These are phyloP conservation scores for Thalassiosira pacifica DNA, from an alignment of 352 stramenopile species.

Conservation along the genomic window DNA sequence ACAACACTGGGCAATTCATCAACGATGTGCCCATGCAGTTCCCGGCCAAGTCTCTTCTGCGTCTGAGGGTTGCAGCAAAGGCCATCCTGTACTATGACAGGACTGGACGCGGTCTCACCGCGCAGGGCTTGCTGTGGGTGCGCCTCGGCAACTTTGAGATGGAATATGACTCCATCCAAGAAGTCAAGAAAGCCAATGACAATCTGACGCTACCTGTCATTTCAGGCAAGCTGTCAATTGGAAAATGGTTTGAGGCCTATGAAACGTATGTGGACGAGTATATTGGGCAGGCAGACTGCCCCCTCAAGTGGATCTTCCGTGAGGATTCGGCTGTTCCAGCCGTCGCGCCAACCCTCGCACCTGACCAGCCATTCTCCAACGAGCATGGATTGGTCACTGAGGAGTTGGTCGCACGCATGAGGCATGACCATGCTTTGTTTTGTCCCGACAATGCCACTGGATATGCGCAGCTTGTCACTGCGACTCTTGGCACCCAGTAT, in stretches of 20 bases:
- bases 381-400: constrained; percentile 38
- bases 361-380: background rate
- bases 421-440: constrained; percentile 45
- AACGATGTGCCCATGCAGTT: background rate
- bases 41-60: background rate
- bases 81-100: constrained; percentile 27
- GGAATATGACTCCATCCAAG: background rate
- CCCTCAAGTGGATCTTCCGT: constrained; percentile 33
- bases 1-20: background rate
- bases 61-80: background rate
- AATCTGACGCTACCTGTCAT: background rate
- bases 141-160: background rate
- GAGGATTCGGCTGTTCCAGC: background rate
- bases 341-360: background rate
- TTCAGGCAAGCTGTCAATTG: background rate
- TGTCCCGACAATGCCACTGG: constrained; percentile 31
- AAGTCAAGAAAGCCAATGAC: background rate
- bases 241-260: background rate
- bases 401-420: constrained; percentile 37
- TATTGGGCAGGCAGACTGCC: background rate
- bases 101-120: background rate
- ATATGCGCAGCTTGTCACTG: constrained; percentile 46
- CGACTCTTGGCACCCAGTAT: constrained; percentile 36
- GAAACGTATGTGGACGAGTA: background rate
- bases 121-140: background rate